Percentiles rank a stretch among this genome's conserved stretches.
phyloP scores from a whole-genome alignment of 108 stramenopile species.

The Cyclotella cryptica region DNA sequence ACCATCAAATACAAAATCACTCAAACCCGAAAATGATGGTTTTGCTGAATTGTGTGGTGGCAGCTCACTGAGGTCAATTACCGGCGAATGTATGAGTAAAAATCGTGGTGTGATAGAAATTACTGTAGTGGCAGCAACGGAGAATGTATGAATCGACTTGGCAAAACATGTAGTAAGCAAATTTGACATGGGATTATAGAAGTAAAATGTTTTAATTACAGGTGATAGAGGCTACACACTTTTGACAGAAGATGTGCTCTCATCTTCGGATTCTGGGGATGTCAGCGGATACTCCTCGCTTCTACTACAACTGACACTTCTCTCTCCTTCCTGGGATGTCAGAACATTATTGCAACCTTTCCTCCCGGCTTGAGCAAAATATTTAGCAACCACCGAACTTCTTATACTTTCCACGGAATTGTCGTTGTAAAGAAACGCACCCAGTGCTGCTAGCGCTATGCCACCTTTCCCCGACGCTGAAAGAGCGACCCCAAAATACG shows the following conservation, averaged over 20 bases:
- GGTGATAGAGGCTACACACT: background rate
- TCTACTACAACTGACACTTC: no score
- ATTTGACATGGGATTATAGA: no score
- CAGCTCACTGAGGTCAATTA: no score
- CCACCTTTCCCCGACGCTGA: slow-evolving; percentile 15
- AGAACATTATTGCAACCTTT: no score
- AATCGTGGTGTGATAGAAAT: no score
- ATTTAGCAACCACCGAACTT: slow-evolving; percentile 8
- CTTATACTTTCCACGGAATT: slow-evolving; percentile 10
- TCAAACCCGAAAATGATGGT: background rate
- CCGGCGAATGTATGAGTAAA: no score
- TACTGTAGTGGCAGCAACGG: no score
- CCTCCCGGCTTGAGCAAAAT: background rate
- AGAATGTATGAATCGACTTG: no score
- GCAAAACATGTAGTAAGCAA: no score
- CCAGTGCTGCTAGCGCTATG: slow-evolving; percentile 17
- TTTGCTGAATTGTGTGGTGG: no score
- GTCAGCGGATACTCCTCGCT: no score
- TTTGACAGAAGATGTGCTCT: background rate
- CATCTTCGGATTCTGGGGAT: background rate
- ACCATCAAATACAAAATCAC: background rate
- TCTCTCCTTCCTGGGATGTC: no score
- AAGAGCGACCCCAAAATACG: slow-evolving; percentile 13
- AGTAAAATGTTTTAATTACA: background rate
- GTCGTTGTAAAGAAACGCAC: slow-evolving; percentile 30